Percentiles rank a stretch among this genome's conserved stretches.
Evolutionary conservation across 1,284 basidiomycete genomes (phyloP).

Genomic region (Mrakiaceae sp.): DNA sequence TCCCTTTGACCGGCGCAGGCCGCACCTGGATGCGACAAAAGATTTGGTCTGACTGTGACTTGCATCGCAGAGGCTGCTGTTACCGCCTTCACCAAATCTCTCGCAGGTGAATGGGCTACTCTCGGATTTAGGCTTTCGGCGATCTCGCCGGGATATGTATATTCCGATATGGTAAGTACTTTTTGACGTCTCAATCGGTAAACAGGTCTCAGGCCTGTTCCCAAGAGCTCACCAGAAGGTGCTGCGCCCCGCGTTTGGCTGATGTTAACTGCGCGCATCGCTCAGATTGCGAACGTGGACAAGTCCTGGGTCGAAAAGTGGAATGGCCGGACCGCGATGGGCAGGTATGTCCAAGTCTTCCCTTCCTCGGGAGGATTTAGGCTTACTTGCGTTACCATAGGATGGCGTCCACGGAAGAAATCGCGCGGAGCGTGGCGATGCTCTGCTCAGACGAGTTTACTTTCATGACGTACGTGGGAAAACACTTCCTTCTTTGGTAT

Average conservation of each 20-base stretch:
- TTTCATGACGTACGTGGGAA: conserved; percentile 4
- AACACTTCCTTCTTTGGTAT: neutral
- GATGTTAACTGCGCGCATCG: no score
- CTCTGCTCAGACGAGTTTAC: conserved; percentile 8
- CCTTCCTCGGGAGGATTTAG: neutral
- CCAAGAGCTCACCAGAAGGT: neutral
- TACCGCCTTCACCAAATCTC: conserved; percentile 8
- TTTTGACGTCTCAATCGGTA: neutral
- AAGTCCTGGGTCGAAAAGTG: conserved; percentile 9
- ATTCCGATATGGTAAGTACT: neutral
- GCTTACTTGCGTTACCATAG: neutral
- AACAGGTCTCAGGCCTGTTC: neutral
- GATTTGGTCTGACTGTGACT: neutral
- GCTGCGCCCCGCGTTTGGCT: no score
- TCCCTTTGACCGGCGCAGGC: neutral
- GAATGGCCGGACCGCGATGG: conserved; percentile 5
- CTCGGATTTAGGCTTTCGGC: conserved; percentile 7
- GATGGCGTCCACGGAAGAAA: conserved; percentile 12
- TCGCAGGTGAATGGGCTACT: conserved; percentile 13
- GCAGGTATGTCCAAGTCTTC: neutral
- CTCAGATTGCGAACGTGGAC: conserved; percentile 6
- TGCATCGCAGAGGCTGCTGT: conserved; percentile 1
- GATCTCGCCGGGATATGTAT: conserved; percentile 11
- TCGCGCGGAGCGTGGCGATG: conserved; percentile 5
- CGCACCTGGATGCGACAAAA: no score